A percentile compares a stretch with the other conserved stretches of the same genome.
phyloP scores from a whole-genome alignment of 2,329 filamentous ascomycete species.

The Ambrosiella beaveri region DNA sequence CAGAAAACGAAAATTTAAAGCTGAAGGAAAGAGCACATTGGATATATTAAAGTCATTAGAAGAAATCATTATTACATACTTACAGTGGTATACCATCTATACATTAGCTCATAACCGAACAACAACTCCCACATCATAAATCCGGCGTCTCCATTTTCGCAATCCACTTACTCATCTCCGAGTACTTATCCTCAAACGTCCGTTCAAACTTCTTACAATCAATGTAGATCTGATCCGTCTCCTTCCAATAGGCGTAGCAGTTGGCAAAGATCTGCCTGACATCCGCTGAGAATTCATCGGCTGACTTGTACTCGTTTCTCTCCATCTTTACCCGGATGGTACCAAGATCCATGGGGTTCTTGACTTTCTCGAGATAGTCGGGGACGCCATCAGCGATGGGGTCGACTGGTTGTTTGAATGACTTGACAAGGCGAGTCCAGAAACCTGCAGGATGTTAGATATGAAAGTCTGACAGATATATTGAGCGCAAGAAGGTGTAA shows the following conservation, averaged over 20 bases:
- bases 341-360: slow-evolving; percentile 42
- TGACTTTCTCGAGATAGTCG: slow-evolving; percentile 44
- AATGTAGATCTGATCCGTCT: slow-evolving; percentile 35
- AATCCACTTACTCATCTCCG: slow-evolving; percentile 42
- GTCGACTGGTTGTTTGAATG: slow-evolving; percentile 43
- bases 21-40: not conserved
- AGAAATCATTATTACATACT: not conserved
- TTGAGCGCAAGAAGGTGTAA: slow-evolving; percentile 1
- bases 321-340: slow-evolving; percentile 47
- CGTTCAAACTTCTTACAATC: slow-evolving; percentile 41
- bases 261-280: slow-evolving; percentile 46
- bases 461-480: not conserved
- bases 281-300: slow-evolving; percentile 38
- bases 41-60: not conserved
- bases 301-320: slow-evolving; percentile 29
- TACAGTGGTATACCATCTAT: not conserved
- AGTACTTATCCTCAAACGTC: slow-evolving; percentile 41
- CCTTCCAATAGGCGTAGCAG: slow-evolving; percentile 46
- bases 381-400: slow-evolving; percentile 39
- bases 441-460: slow-evolving; percentile 29
- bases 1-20: not conserved
- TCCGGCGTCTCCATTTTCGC: slow-evolving; percentile 27
- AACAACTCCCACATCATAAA: not conserved
- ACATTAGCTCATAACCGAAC: not conserved
- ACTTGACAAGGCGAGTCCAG: slow-evolving; percentile 48